Evolutionary conservation across 2,329 filamentous ascomycete genomes (phyloP), one percentile per base, ranked within the genome.

Genomic region (Drechmeria coniospora): DNA sequence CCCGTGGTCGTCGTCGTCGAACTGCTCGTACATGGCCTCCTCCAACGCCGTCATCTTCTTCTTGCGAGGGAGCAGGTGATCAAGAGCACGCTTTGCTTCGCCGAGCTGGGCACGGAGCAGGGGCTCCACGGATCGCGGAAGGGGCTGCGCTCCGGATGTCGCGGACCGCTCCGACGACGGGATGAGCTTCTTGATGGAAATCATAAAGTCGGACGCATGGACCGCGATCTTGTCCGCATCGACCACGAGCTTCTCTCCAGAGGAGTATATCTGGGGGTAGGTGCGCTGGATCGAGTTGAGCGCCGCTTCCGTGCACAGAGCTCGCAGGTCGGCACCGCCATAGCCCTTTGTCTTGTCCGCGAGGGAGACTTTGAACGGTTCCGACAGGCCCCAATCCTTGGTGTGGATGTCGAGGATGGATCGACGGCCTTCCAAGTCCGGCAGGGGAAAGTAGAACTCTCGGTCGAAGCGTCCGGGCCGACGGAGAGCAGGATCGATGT

Each of bases 401-500:
- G 90, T 98, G 49, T 98, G 84, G 33, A 98, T 98, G 37, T 94
- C 78, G 33, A 98, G 67, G 42, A 98, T 98, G 4, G 82, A 68
- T 37, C 79, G 77, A 35, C 90, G 74, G 14, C 74, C 84, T 21
- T 79, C 72, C 4, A 75, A 63, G 40, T 87, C 81, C 1, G 90
- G 90, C 18, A 98, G 62, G 1, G 90, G 86, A 47, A 98, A 98
- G 57, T 95, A 95, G 44, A 98, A 98, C 51, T 98, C 92, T 50
- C 90, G 68, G 49, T 98, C 90, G 46, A 98, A 98, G 28, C 90
- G 79, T 23, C 90, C 92, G 13, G 90, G 87, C 27, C 87, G 76
- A 34, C 90, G 78, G 32, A 98, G 65, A n/a, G 87, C 87, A 39
- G 87, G 87, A 50, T 98, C 87, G 35, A 98, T 86, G 28, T 90